phyloP scores from a whole-genome alignment of 2,329 filamentous ascomycete genomes.

The Purpureocillium lavendulum region DNA sequence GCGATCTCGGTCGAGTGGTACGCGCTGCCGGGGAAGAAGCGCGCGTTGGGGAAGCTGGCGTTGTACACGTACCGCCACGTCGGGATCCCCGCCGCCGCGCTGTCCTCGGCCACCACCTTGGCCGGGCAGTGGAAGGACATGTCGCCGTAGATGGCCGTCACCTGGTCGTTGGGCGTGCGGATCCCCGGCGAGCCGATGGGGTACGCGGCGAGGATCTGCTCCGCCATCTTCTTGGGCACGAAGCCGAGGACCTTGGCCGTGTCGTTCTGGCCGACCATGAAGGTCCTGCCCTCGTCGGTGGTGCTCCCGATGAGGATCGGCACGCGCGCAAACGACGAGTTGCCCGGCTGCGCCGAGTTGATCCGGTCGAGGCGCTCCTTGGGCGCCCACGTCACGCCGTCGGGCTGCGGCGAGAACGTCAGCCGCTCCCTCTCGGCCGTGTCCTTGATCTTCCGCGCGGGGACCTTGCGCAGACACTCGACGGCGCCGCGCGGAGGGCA shows the following conservation, averaged over 20 bases:
- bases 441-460: constrained; percentile 9
- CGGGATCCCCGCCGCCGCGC: constrained; percentile 21
- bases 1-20: constrained; percentile 37
- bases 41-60: constrained; percentile 38
- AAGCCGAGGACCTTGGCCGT: not conserved
- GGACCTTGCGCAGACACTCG: constrained; percentile 14
- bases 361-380: constrained; percentile 8
- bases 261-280: constrained; percentile 2
- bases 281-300: constrained; percentile 11
- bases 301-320: constrained; percentile 15
- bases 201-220: constrained; percentile 7
- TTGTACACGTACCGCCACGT: constrained; percentile 38
- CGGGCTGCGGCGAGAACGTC: constrained; percentile 11
- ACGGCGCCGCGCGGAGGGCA: constrained; percentile 8
- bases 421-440: constrained; percentile 11
- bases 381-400: constrained; percentile 13
- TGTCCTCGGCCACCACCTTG: constrained; percentile 19
- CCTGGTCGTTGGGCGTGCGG: constrained; percentile 9
- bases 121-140: constrained; percentile 12
- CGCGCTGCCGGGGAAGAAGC: constrained; percentile 25
- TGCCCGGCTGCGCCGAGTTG: constrained; percentile 1
- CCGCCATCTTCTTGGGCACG: not conserved
- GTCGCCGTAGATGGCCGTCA: constrained; percentile 13
- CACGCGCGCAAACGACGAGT: constrained; percentile 11
- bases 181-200: constrained; percentile 9